These are phyloP conservation scores for Hyphopichia wangnamkhiaoensis DNA, from an alignment of 1,139 yeast genomes.

Conservation along the genomic window DNA sequence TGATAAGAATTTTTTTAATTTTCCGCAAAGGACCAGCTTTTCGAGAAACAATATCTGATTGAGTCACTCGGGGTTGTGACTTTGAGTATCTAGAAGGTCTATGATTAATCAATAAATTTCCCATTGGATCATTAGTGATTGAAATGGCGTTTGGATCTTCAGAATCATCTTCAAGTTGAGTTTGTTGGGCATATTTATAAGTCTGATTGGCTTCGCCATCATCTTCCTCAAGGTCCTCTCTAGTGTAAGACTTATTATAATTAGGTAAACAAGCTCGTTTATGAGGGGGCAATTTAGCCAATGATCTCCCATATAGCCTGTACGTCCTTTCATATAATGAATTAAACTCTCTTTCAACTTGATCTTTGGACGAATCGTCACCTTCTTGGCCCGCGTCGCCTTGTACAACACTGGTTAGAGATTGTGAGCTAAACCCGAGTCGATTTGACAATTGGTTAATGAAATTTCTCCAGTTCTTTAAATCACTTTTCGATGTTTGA, in stretches of 20 bases:
- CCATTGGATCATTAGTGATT: slow-evolving; percentile 46
- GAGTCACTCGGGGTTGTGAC: slow-evolving; percentile 3
- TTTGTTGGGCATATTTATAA: slow-evolving; percentile 20
- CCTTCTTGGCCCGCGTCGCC: slow-evolving; percentile 12
- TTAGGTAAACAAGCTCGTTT: slow-evolving; percentile 49
- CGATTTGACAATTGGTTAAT: slow-evolving; percentile 37
- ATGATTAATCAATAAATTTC: slow-evolving; percentile 44
- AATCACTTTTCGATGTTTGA: slow-evolving; percentile 23
- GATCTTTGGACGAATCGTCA: slow-evolving; percentile 16
- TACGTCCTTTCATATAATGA: slow-evolving; percentile 42
- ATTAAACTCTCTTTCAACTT: slow-evolving; percentile 36
- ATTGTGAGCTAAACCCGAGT: slow-evolving; percentile 39
- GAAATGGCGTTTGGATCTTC: slow-evolving; percentile 38
- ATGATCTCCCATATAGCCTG: slow-evolving; percentile 40
- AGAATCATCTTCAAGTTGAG: slow-evolving; percentile 30
- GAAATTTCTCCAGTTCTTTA: slow-evolving; percentile 40
- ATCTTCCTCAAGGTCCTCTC: slow-evolving; percentile 4
- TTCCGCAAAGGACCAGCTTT: slow-evolving; percentile 34
- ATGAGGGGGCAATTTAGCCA: slow-evolving; percentile 37
- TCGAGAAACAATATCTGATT: slow-evolving; percentile 31
- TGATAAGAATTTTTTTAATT: slow-evolving; percentile 62
- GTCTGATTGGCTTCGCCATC: slow-evolving; percentile 11
- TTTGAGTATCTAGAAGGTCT: slow-evolving; percentile 8
- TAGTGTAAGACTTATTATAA: slow-evolving; percentile 33
- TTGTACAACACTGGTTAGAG: slow-evolving; percentile 30